Evolutionary conservation across 176 grass and related monocot genomes (phyloP).

Genomic region (Elymus sibiricus): DNA sequence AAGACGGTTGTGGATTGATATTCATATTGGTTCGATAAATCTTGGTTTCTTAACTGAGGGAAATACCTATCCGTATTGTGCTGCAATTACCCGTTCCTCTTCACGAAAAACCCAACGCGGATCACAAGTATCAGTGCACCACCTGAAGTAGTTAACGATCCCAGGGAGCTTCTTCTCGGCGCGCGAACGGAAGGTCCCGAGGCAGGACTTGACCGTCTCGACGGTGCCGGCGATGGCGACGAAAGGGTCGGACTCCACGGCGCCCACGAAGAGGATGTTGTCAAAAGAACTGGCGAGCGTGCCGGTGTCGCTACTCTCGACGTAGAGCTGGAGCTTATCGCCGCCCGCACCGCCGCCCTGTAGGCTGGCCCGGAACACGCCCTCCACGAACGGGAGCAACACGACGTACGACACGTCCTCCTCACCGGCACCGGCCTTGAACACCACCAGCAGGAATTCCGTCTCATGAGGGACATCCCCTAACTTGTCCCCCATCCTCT

Average conservation of each 20-base stretch:
- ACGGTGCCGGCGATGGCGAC: constrained; percentile 64
- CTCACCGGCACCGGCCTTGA: constrained; percentile 27
- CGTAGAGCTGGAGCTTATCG: constrained; percentile 69
- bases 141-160: constrained; percentile 88
- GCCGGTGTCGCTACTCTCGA: constrained; percentile 79
- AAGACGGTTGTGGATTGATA: too few species aligned
- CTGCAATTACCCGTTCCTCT: too few species aligned
- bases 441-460: constrained; percentile 85
- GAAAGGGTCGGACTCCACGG: constrained; percentile 68
- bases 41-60: too few species aligned
- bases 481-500: constrained; percentile 74
- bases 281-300: constrained; percentile 37
- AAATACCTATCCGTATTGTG: too few species aligned
- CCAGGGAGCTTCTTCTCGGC: constrained; percentile 81
- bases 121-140: too few species aligned
- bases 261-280: constrained; percentile 59
- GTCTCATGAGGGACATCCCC: constrained; percentile 83
- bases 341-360: constrained; percentile 63
- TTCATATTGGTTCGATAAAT: too few species aligned
- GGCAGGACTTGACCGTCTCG: constrained; percentile 40
- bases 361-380: constrained; percentile 77
- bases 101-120: too few species aligned
- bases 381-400: constrained; percentile 79
- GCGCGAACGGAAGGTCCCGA: constrained; percentile 58
- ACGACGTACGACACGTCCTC: constrained; percentile 47